Conservation (phyloP, 148 eudicot species). For the Heliamphora exappendiculata region DNA sequence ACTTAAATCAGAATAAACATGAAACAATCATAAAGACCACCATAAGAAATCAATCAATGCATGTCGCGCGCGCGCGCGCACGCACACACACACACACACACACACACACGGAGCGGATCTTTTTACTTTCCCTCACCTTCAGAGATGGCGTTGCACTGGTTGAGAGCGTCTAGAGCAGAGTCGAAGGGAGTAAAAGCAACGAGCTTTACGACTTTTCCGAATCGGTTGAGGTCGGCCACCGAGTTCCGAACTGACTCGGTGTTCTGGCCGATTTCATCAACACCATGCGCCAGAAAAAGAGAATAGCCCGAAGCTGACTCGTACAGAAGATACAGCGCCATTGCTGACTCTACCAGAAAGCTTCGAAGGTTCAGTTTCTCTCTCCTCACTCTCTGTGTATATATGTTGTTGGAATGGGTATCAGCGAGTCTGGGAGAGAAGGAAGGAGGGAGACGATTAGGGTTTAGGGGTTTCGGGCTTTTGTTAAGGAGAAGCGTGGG, state of each 20-base stretch:
- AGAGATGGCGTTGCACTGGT: slow-evolving; percentile 78
- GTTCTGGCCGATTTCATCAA: slow-evolving; percentile 91
- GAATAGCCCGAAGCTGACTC: slow-evolving; percentile 77
- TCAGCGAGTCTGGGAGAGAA: neutral
- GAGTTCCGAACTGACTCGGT: slow-evolving; percentile 72
- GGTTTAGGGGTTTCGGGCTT: neutral
- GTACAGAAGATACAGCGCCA: slow-evolving; percentile 56
- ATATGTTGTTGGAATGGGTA: neutral
- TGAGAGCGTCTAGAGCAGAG: slow-evolving; percentile 82
- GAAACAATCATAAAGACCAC: neutral
- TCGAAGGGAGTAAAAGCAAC: slow-evolving; percentile 70
- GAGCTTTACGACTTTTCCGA: slow-evolving; percentile 80
- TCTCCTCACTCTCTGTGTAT: neutral
- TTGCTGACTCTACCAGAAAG: slow-evolving; percentile 2
- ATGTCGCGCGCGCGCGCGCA: neutral
- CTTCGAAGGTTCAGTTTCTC: no score
- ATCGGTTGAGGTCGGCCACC: slow-evolving; percentile 63
- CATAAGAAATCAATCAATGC: neutral
- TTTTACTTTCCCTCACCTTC: slow-evolving; percentile 42
- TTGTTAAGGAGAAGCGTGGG: neutral
- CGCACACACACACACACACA: neutral
- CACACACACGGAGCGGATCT: neutral
- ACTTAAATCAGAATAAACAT: neutral
- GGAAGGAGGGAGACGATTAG: neutral
- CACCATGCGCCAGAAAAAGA: slow-evolving; percentile 56